phyloP scores from a whole-genome alignment of 441 rosid species.

The Raphanus hybrid region DNA sequence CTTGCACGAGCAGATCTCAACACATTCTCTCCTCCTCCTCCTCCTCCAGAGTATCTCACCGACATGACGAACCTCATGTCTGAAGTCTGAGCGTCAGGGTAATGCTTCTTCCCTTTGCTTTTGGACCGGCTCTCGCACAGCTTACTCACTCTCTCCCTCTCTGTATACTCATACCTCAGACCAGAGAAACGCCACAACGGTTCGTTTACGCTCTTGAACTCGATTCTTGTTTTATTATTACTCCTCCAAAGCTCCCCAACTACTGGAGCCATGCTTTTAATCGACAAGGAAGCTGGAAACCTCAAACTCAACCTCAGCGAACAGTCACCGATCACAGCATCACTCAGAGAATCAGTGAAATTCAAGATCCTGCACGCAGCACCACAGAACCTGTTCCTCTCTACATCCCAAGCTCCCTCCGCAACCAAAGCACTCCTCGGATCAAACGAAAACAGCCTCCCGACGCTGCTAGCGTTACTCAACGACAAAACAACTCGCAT shows the following conservation, averaged over 20 bases:
- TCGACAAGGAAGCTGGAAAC: conserved; percentile 58
- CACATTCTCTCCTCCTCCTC: conserved; percentile 22
- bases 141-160: conserved; percentile 47
- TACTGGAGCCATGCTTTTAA: conserved; percentile 49
- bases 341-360: conserved; percentile 49
- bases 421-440: conserved; percentile 67
- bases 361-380: conserved; percentile 74
- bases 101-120: conserved; percentile 56
- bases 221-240: conserved; percentile 44
- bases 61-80: conserved; percentile 79
- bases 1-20: conserved; percentile 52
- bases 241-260: conserved; percentile 69
- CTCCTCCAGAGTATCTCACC: conserved; percentile 52
- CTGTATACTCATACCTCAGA: conserved; percentile 62
- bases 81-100: conserved; percentile 59
- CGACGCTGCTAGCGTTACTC: conserved; percentile 34
- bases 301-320: conserved; percentile 70
- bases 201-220: conserved; percentile 51
- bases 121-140: conserved; percentile 49
- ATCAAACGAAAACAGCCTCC: conserved; percentile 56
- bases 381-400: conserved; percentile 63
- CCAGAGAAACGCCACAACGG: conserved; percentile 46
- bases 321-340: conserved; percentile 71
- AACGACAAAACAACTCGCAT: conserved; percentile 63
- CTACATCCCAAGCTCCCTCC: conserved; percentile 82